Evolutionary conservation across 2,329 filamentous ascomycete species (phyloP), one percentile per base, ranked within the genome.

Genomic region (Monosporascus sp.): DNA sequence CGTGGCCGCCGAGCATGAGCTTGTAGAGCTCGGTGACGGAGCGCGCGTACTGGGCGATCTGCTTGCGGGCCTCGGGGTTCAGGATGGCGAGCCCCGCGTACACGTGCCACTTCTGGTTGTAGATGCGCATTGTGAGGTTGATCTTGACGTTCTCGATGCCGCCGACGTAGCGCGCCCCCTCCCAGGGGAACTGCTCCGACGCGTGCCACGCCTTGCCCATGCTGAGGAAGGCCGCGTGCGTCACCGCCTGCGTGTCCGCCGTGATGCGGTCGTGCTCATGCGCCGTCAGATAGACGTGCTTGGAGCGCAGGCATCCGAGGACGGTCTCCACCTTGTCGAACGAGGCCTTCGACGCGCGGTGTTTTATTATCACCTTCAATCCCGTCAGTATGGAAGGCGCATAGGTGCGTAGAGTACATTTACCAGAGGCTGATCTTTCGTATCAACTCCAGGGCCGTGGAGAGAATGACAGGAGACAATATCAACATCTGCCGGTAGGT

Each of bases 121-220:
- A 99, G 74, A 99, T 97, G 63, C 94, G 91, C 61, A 99, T 78
- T 62, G 91, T 97, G 62, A 97, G 86, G 75, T 99, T 99, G 76
- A 97, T 96, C 76, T 99, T 99, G 64, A 97, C 93, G 71, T 99
- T 99, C 73, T 99, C 94, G 65, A 99, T 96, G 50, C 94, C 95
- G 54, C 94, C 94, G 4, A 97, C 85, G 72, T 97, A 99, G 58
- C 94, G 91, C n/a, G 86, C 85, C 47, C 93, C 85, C 65, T 97
- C 93, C 94, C 94, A 99, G 0, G 95, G 94, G 65, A 97, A 99
- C 69, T 99, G 91, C 54, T 87, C 83, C 70, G 95, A 95, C 34
- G 92, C 92, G 61, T 91, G 89, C 95, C 95, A 99, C 8, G 94
- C 94, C 59, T 93, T 95, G 59, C 95, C 94, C 94, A 99, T 99